Percentiles rank a stretch among this genome's conserved stretches.
These are phyloP conservation scores for Paratinospora sagittata DNA, from an alignment of 164 flowering plant species.

Conservation along the genomic window DNA sequence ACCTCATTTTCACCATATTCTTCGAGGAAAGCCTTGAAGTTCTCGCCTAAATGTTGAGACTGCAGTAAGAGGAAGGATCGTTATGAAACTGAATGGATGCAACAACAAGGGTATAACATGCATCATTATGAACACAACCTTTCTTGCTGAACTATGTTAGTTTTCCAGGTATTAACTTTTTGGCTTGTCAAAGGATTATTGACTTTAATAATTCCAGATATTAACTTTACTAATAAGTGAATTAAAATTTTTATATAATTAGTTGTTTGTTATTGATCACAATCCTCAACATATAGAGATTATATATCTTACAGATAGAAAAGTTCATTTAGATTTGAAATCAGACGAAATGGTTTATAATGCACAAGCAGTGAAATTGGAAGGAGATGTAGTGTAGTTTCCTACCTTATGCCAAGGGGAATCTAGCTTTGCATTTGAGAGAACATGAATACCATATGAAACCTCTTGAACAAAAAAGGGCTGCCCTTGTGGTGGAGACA, in stretches of 20 bases:
- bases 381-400: neutral
- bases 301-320: no score
- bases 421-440: slow-evolving; percentile 52
- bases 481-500: slow-evolving; percentile 47
- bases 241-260: no score
- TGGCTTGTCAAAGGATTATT: no score
- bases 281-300: neutral
- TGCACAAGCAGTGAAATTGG: no score
- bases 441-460: slow-evolving; percentile 56
- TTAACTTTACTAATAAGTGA: no score
- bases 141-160: no score
- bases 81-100: neutral
- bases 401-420: slow-evolving; percentile 58
- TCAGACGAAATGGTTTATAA: no score
- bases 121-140: no score
- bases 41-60: slow-evolving; percentile 34
- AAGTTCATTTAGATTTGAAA: no score
- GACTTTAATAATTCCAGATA: no score
- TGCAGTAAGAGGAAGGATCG: slow-evolving; percentile 11
- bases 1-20: slow-evolving; percentile 30
- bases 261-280: neutral
- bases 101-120: neutral
- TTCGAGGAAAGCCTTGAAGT: slow-evolving; percentile 29
- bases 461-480: slow-evolving; percentile 35
- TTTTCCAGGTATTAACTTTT: no score